These are phyloP conservation scores for Fusarium humuli DNA, from an alignment of 2,329 filamentous ascomycete genomes.

Conservation along the genomic window DNA sequence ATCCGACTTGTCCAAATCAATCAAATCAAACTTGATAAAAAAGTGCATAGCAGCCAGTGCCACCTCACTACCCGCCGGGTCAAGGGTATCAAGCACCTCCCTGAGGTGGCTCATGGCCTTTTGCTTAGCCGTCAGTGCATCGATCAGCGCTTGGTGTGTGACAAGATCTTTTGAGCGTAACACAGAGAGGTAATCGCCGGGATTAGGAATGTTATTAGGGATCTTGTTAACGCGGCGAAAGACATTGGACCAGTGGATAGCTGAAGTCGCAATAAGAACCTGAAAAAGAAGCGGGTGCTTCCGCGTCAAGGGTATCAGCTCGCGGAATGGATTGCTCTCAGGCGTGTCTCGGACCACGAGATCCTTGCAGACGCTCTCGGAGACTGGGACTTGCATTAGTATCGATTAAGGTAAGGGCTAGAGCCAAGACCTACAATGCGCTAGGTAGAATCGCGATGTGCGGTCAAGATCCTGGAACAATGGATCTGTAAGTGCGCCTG, in stretches of 20 bases:
- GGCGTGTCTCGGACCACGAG: conserved; percentile 62
- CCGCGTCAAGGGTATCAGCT: conserved; percentile 61
- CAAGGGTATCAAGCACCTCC: conserved; percentile 53
- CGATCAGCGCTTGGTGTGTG: conserved; percentile 56
- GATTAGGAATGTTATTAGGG: conserved; percentile 49
- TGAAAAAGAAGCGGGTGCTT: conserved; percentile 60
- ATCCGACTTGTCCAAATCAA: conserved; percentile 58
- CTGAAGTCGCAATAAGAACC: conserved; percentile 62
- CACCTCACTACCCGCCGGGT: conserved; percentile 58
- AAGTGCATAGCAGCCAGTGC: conserved; percentile 62
- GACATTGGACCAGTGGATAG: conserved; percentile 61
- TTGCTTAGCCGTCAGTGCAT: conserved; percentile 61
- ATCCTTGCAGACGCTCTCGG: conserved; percentile 64
- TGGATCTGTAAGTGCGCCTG: conserved; percentile 61
- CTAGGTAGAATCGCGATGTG: conserved; percentile 60
- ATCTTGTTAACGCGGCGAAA: conserved; percentile 52
- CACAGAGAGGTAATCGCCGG: conserved; percentile 52
- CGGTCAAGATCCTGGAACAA: conserved; percentile 65
- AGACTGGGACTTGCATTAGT: conserved; percentile 53
- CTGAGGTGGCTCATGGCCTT: conserved; percentile 59
- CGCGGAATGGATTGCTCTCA: conserved; percentile 60
- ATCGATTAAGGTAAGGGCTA: conserved; percentile 19
- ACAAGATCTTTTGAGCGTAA: conserved; percentile 54
- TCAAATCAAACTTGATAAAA: conserved; percentile 64
- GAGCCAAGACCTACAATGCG: conserved; percentile 57